Base-by-base conservation (phyloP, 1,284 basidiomycete species). In the Psilocybe mexicana region DNA sequence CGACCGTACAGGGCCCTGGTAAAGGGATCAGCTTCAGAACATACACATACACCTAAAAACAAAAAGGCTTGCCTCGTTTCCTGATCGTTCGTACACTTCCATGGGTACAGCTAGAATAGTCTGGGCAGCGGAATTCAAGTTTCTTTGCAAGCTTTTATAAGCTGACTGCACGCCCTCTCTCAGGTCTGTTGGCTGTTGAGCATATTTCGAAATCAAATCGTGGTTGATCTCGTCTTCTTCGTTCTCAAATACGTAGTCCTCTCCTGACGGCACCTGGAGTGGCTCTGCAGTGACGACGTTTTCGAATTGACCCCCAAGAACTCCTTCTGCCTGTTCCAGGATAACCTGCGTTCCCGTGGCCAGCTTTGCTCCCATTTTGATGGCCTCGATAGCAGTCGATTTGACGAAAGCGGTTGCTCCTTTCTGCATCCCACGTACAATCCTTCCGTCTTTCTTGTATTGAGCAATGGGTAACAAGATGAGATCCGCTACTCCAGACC, bases 341-440 rank as follows among this genome's bases (percentile, higher is more conserved):
- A 99, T 94, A 51, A 98, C 95, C 70, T 98, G 96, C 0, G 96
- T 99, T 4, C 96, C 97, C 0, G 94, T 98, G 1, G 97, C 97
- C 35, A 99, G 78, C 33, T 87, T 86, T 2, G 96, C 95, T n/a
- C 96, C 96, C 35, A 99, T 81, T 69, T 92, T 95, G 77, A 98
- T 88, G 24, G 94, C 94, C 73, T 99, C 96, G 69, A 95, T 85
- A 0, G 94, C 95, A 0, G 96, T 97, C 2, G 91, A 94, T 69
- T 92, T 90, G 52, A 98, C 89, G 69, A 99, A 98, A 2, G 92
- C 87, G 25, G 87, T 92, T 0, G 95, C 90, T 6, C 96, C 96
- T 66, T 93, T 93, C 73, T 98, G 94, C n/a, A 99, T 78, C 0
- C 96, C 97, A 3, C 92, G 86, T 10, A 94, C 86, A 43, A 98